Conservation (phyloP, 176 grass and related monocot genomes). For the Juncus inflexus region DNA sequence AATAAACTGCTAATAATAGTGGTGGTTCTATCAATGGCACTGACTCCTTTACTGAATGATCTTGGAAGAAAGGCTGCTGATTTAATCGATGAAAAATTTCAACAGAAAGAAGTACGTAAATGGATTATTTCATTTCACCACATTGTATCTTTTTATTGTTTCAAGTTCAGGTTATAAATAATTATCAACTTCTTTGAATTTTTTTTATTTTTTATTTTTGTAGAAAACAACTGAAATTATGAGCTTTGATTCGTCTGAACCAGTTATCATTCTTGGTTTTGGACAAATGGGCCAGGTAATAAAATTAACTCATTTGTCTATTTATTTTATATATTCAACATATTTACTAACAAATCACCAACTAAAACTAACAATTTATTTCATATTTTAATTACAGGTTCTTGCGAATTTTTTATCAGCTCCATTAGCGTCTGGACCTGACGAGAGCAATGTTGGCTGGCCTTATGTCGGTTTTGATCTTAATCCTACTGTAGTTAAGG, state of each 20-base stretch:
- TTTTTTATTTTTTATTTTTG: constrained; percentile 16
- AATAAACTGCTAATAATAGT: constrained; percentile 99
- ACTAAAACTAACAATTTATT: not conserved
- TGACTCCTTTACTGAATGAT: constrained; percentile 94
- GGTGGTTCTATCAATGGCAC: constrained; percentile 92
- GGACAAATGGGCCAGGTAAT: constrained; percentile 88
- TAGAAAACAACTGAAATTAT: constrained; percentile 62
- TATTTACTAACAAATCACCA: constrained; percentile 9
- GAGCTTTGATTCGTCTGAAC: constrained; percentile 79
- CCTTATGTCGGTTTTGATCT: constrained; percentile 95
- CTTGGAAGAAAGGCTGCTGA: constrained; percentile 65
- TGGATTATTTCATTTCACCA: constrained; percentile 8
- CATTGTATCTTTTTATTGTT: not conserved
- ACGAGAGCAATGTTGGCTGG: constrained; percentile 52
- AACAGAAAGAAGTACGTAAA: constrained; percentile 62
- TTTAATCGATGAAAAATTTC: constrained; percentile 65
- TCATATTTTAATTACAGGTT: constrained; percentile 40
- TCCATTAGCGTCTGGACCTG: constrained; percentile 68
- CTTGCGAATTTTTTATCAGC: constrained; percentile 89
- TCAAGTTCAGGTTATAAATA: not conserved
- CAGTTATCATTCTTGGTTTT: constrained; percentile 93
- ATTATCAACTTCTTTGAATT: not conserved
- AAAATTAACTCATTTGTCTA: not conserved
- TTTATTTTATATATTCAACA: constrained; percentile 12
- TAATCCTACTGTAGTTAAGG: constrained; percentile 88